phyloP scores from a whole-genome alignment of 1,139 yeast genomes.

The Schwanniomyces etchellsii region DNA sequence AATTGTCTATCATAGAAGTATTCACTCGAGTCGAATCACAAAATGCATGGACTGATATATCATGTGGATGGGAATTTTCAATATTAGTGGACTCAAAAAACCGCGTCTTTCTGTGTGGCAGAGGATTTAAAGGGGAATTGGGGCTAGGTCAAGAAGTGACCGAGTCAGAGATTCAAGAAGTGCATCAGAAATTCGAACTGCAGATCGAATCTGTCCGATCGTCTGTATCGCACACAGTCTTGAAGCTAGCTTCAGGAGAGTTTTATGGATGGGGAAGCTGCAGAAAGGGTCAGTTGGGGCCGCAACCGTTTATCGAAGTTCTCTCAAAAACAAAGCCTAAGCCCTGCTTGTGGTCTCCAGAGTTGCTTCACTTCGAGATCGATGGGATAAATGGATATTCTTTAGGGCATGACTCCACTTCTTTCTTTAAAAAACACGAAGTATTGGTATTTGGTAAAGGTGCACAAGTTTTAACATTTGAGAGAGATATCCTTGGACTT shows the following conservation, averaged over 20 bases:
- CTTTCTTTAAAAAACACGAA: conserved; percentile 9
- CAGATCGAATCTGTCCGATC: conserved; percentile 26
- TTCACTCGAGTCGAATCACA: conserved; percentile 24
- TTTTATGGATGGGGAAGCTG: conserved; percentile 82
- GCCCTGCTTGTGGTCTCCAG: conserved; percentile 22
- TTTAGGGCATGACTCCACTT: conserved; percentile 46
- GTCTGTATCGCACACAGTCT: conserved; percentile 54
- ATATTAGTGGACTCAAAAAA: conserved; percentile 40
- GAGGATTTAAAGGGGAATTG: conserved; percentile 69
- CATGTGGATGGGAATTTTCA: conserved; percentile 80
- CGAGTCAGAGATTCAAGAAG: conserved; percentile 11
- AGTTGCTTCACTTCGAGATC: conserved; percentile 14
- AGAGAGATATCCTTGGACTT: conserved; percentile 10
- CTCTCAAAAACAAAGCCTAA: conserved; percentile 10
- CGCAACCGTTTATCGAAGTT: conserved; percentile 6
- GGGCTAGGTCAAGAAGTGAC: conserved; percentile 44
- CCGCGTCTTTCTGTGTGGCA: conserved; percentile 50
- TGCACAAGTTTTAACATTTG: conserved; percentile 3
- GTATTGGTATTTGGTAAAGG: conserved; percentile 13
- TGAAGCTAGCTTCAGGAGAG: conserved; percentile 33
- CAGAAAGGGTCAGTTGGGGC: conserved; percentile 66
- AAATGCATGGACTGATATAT: conserved; percentile 32
- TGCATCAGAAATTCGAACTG: conserved; percentile 10
- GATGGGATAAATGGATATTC: conserved; percentile 11
- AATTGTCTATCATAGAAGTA: conserved; percentile 5